Conservation (phyloP, 148 eudicot species). For the Vaccinium vitisidaea region DNA sequence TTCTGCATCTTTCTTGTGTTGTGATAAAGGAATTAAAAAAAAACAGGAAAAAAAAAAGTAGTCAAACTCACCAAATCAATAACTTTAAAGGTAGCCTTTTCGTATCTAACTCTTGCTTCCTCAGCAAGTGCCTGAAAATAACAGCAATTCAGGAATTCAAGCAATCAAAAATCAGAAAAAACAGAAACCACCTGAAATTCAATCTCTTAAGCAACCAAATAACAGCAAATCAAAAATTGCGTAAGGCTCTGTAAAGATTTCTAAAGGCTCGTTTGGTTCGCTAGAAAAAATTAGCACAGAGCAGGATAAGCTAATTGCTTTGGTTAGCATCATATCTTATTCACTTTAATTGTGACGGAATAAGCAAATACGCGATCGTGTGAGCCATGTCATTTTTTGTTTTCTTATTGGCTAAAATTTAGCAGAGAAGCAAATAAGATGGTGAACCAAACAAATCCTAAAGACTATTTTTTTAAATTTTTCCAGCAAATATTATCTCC, state of each 20-base stretch:
- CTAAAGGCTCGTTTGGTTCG: not conserved
- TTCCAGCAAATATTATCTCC: not conserved
- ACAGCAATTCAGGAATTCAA: conserved; percentile 6
- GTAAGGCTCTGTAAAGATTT: not conserved
- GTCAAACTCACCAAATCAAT: conserved; percentile 68
- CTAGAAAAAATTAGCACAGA: not conserved
- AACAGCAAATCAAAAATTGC: not conserved
- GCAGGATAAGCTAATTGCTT: not conserved
- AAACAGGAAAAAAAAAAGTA: not conserved
- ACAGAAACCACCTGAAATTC: not conserved
- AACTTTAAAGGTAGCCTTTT: conserved; percentile 74
- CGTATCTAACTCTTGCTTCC: conserved; percentile 91
- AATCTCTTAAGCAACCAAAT: not conserved
- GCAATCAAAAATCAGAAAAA: not conserved
- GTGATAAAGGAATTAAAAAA: not conserved
- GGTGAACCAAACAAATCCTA: no score
- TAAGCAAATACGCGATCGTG: not conserved
- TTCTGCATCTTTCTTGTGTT: no score
- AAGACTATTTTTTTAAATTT: no score
- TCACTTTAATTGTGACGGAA: not conserved
- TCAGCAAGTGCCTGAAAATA: conserved; percentile 68
- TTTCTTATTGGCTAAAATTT: not conserved
- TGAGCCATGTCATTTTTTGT: not conserved
- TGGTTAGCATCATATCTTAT: not conserved
- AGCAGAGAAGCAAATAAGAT: not conserved